Conservation (phyloP, 2,329 filamentous ascomycete species). For the Rhinocladiella similis region DNA sequence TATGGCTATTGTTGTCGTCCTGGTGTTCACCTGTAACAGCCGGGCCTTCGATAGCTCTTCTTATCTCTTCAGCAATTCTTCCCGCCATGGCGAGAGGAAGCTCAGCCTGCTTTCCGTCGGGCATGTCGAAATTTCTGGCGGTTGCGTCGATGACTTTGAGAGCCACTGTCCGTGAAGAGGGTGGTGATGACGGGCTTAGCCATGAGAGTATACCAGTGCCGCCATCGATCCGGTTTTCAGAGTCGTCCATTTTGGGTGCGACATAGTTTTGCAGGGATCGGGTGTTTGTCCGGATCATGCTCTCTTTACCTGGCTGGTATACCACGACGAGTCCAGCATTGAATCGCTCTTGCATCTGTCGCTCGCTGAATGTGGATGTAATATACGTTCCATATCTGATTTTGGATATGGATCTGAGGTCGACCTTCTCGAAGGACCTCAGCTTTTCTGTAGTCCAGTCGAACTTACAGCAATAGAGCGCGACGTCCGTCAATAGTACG, state of each 20-base stretch:
- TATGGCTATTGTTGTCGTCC: constrained; percentile 30
- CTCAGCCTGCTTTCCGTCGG: not conserved
- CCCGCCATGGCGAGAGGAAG: constrained; percentile 51
- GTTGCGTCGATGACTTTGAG: constrained; percentile 42
- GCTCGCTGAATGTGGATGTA: constrained; percentile 77
- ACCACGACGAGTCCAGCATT: constrained; percentile 83
- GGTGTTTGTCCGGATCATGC: constrained; percentile 80
- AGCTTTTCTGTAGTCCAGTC: constrained; percentile 97
- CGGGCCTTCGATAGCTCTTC: constrained; percentile 58
- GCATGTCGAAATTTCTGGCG: constrained; percentile 7
- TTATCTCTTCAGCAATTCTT: constrained; percentile 74
- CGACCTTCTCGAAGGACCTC: constrained; percentile 83
- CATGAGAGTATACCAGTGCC: constrained; percentile 47
- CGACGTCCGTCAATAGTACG: constrained; percentile 78
- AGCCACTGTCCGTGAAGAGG: constrained; percentile 39
- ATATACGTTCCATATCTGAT: constrained; percentile 86
- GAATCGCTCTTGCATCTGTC: constrained; percentile 72
- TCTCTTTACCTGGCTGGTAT: constrained; percentile 70
- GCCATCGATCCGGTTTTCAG: constrained; percentile 23
- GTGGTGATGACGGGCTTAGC: constrained; percentile 32
- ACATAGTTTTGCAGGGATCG: constrained; percentile 66
- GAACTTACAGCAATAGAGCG: constrained; percentile 85
- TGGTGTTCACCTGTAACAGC: constrained; percentile 25
- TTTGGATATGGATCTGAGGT: constrained; percentile 69
- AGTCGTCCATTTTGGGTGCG: constrained; percentile 40